Evolutionary conservation across 371 early-diverging fungal species (phyloP), one percentile per base, ranked within the genome.

Genomic region (Gilbertella persicaria): DNA sequence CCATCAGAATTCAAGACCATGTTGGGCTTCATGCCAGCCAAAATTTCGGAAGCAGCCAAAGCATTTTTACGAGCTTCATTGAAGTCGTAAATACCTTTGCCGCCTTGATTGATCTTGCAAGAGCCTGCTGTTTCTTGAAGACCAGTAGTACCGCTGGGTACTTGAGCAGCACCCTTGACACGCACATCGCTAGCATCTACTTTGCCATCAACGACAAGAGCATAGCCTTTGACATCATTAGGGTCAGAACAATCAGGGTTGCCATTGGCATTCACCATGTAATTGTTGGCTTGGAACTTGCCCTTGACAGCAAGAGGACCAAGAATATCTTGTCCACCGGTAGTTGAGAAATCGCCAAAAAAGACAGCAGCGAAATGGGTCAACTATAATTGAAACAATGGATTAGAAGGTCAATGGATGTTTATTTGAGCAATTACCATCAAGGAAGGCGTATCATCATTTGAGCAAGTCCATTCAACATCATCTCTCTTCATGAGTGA

Each of bases 301-400:
- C 58, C 58, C 38, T 23, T 17, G 13, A 58, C 58, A 23, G 53
- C 58, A 12, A 58, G 28, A 1, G 45, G 44, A 13, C 53, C 58
- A 24, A 58, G 42, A 38, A 45, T 52, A 24, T 58, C 58, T 52
- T 58, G 45, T 3, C 53, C 37, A 10, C 45, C 40, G 29, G 4
- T 13, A 3, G 53, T 58, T 7, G 12, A 17, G 16, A 58, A 58
- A 38, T 58, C 40, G 20, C 52, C 58, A 51, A 58, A 58, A 2
- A 58, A 44, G 30, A 58, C 43, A 13, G 45, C 39, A 17, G 51
- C 5, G 45, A 58, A 58, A 33, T 33, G 33, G 10, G 33, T 33
- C 33, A 33, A 33, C 33, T 33, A 10, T 12, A 33, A 9, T 5
- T 12, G 10, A 33, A 10, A n/a, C n/a, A n/a, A n/a, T n/a, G n/a